These are phyloP conservation scores for Cutaneotrichosporon spelunceum DNA, from an alignment of 1,284 basidiomycete species.

Conservation along the genomic window DNA sequence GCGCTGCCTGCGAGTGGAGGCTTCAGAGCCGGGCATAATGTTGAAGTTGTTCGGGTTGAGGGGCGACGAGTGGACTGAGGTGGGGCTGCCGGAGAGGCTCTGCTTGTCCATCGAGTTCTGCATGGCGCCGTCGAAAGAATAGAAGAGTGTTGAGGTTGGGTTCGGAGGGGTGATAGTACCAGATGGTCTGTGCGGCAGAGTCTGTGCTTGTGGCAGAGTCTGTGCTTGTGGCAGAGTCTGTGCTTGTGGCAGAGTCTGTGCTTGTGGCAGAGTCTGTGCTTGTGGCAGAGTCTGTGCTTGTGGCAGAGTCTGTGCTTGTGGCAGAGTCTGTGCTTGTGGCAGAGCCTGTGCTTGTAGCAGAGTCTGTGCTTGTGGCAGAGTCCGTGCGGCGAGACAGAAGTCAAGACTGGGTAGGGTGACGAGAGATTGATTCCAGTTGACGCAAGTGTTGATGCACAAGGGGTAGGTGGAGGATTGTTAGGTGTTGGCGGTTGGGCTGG, in stretches of 20 bases:
- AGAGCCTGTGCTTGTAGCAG: too few relatives aligned
- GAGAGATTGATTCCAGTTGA: conserved; percentile 8
- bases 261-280: conserved; percentile 1
- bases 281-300: too few relatives aligned
- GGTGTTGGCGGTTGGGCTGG: not conserved
- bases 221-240: not conserved
- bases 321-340: not conserved
- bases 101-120: conserved; percentile 6
- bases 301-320: not conserved
- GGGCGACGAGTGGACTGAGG: conserved; percentile 10
- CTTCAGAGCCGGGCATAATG: conserved; percentile 26
- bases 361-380: not conserved
- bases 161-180: not conserved
- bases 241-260: too few relatives aligned
- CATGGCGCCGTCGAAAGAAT: not conserved
- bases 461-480: not conserved
- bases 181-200: not conserved
- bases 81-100: not conserved
- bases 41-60: conserved; percentile 13
- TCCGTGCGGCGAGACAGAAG: not conserved
- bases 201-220: too few relatives aligned
- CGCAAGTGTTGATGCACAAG: conserved; percentile 8
- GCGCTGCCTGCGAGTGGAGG: conserved; percentile 38
- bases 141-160: not conserved
- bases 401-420: not conserved